Conservation (phyloP, 2,329 filamentous ascomycete species). For the Trichoderma hamatum region DNA sequence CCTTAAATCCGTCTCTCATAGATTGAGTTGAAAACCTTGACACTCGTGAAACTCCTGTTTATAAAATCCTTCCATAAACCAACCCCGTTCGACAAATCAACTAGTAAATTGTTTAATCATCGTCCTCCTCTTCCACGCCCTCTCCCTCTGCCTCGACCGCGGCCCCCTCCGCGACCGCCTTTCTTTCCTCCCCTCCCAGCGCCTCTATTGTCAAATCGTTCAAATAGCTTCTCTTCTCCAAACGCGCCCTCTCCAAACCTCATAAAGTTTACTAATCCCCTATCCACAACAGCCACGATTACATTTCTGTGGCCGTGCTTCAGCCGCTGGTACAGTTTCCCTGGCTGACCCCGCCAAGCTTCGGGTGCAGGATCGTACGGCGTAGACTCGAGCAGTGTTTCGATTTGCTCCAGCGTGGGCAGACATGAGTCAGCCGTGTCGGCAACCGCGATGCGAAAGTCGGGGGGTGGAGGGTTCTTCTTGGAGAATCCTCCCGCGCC, state of each 20-base stretch:
- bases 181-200: slow-evolving; percentile 46
- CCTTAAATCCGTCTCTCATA: neutral
- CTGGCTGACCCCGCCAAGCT: slow-evolving; percentile 44
- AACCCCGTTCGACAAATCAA: neutral
- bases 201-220: slow-evolving; percentile 52
- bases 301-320: slow-evolving; percentile 85
- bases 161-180: slow-evolving; percentile 48
- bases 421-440: slow-evolving; percentile 72
- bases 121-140: slow-evolving; percentile 35
- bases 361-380: slow-evolving; percentile 65
- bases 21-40: neutral
- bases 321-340: slow-evolving; percentile 70
- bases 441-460: slow-evolving; percentile 83
- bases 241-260: slow-evolving; percentile 80
- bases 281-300: slow-evolving; percentile 84
- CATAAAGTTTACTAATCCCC: slow-evolving; percentile 87
- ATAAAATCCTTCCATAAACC: neutral
- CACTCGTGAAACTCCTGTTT: neutral
- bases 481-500: slow-evolving; percentile 70
- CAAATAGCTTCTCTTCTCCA: slow-evolving; percentile 71
- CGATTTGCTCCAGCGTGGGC: slow-evolving; percentile 73
- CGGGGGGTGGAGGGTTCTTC: slow-evolving; percentile 72
- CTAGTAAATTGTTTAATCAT: slow-evolving; percentile 23
- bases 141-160: slow-evolving; percentile 41
- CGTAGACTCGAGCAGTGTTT: slow-evolving; percentile 70